Base-by-base conservation (phyloP, 1,139 yeast species). In the Hanseniaspora sp. region DNA sequence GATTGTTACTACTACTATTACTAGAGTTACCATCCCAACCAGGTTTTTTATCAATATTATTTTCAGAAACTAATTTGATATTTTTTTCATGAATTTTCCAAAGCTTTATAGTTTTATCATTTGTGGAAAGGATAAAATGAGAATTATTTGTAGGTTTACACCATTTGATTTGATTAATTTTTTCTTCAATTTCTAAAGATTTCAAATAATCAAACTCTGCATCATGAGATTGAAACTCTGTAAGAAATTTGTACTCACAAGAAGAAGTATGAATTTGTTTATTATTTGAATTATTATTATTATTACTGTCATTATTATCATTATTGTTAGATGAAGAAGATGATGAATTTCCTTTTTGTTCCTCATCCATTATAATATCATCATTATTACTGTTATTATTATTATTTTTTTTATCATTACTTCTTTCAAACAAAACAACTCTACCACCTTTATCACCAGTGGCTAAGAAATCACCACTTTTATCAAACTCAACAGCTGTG, bases 371-470 rank as follows among this genome's bases (percentile, higher is more conserved):
- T 17, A 45, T 45, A 0, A 62, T 57, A 58, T 83, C 83, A 29
- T 43, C 31, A 17, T 31, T 17, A 7, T 51, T 42, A n/a, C 43
- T 43, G 8, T 44, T 34, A 8, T 13, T 28, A 67, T 51, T 34
- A 8, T 13, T 28, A 67, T 82, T 39, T 38, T 33, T 81, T 66
- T 85, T 85, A 58, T 74, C 70, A 61, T 82, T 83, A 68, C 87
- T 88, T 62, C 97, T 78, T 69, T 92, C 97, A 70, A 94, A 94
- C 56, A 94, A 72, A 13, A 94, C 99, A 43, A 94, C 96, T 61
- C 99, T 78, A 30, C 99, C 99, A 52, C 99, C 99, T 65, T 92
- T 83, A 71, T 94, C 99, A 58, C 99, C 99, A 1, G 98, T 92
- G 57, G 98, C 99, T 58, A 94, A 74, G 65, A 83, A 94, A 68